Base-by-base conservation (phyloP, 169 alveolate genomes). In the Hammondia hammondi region DNA sequence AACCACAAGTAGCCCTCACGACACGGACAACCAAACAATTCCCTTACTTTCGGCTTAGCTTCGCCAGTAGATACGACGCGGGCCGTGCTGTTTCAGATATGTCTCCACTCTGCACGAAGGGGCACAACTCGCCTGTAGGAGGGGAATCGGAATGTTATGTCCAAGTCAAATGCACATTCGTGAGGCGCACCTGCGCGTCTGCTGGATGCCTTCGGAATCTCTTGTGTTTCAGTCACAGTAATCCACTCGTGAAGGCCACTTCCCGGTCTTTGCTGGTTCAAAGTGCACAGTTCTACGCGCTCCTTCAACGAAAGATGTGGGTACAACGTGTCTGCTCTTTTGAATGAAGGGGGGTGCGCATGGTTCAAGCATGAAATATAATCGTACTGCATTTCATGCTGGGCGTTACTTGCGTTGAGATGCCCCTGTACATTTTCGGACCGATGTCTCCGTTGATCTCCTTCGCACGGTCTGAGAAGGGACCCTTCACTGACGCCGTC, bases 361-460 rank as follows among this genome's bases (percentile, higher is more conserved):
- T 4, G 46, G 46, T 21, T 6, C 24, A 73, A 19, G 45, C 85
- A 10, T 17, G 1, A n/a, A 21, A 10, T 3, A 17, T 7, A 46
- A 21, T n/a, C 43, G 87, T 46, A 82, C 90, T 82, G 90, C 90
- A 82, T 82, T 82, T 82, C 12, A 82, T 29, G 90, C 90, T 82
- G 7, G 90, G 90, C 6, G 29, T 29, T 14, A 82, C 70, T 10
- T 82, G n/a, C 19, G 90, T 82, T 48, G 57, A 10, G 37, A 43
- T 82, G 57, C 35, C 71, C 12, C 70, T 35, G 90, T 82, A 82
- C 6, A 43, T 24, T 48, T 82, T 82, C 4, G 90, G 90, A 19
- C 90, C 90, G 37, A 45, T 46, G 43, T 82, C 90, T 24, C 90
- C 90, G 70, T 82, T 82, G 32, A 82, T 43, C 90, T 82, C 90